Conservation (phyloP, 768 basidiomycete genomes). For the Mycena leptocephala region DNA sequence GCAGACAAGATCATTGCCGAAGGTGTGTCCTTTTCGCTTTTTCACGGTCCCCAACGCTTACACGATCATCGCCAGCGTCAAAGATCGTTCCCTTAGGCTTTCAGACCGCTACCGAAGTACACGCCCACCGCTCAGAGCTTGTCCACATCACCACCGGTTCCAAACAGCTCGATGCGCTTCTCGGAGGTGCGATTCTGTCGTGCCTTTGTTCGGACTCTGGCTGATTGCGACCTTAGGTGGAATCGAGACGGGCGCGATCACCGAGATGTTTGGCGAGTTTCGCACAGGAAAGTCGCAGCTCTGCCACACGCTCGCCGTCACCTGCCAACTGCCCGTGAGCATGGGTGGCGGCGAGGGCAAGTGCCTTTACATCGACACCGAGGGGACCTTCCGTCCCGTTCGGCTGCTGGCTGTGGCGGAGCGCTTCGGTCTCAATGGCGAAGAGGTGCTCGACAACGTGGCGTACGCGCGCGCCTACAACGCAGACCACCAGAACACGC, state of each 20-base stretch:
- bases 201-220: slow-evolving; percentile 19
- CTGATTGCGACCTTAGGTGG: slow-evolving; percentile 69
- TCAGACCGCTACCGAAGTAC: slow-evolving; percentile 98
- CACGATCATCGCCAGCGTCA: slow-evolving; percentile 26
- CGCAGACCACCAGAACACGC: slow-evolving; percentile 94
- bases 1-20: slow-evolving; percentile 96
- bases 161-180: slow-evolving; percentile 94
- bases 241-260: slow-evolving; percentile 98
- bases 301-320: slow-evolving; percentile 98
- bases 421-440: slow-evolving; percentile 96
- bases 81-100: slow-evolving; percentile 98
- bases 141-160: slow-evolving; percentile 98
- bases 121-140: slow-evolving; percentile 94
- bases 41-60: neutral
- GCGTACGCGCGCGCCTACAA: slow-evolving; percentile 99
- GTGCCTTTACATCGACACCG: slow-evolving; percentile 98
- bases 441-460: slow-evolving; percentile 98
- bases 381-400: slow-evolving; percentile 98
- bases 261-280: slow-evolving; percentile 98
- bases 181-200: slow-evolving; percentile 78
- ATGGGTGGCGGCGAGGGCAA: slow-evolving; percentile 99
- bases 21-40: slow-evolving; percentile 66
- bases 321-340: slow-evolving; percentile 95
- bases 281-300: slow-evolving; percentile 98
- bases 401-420: slow-evolving; percentile 96